Evolutionary conservation across 495 filamentous ascomycete genomes (phyloP).

Genomic region (Bombardia bombarda): DNA sequence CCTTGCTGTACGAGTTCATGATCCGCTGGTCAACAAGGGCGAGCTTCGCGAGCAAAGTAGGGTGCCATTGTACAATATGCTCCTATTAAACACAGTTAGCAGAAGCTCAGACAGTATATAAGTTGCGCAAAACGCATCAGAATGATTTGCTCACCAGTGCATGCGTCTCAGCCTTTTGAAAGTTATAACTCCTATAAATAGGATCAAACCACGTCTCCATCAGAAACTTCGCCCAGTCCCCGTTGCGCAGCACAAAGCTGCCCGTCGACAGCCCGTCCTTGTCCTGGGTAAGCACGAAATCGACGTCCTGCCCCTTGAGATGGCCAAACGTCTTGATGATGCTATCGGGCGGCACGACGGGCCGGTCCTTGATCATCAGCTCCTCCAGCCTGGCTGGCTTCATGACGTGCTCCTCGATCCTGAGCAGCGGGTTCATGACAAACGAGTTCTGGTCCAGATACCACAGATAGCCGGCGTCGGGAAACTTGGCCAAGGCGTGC

Average conservation of each 20-base stretch:
- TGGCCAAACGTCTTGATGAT: constrained; percentile 93
- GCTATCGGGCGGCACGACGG: constrained; percentile 89
- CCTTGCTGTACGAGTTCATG: constrained; percentile 64
- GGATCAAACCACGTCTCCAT: constrained; percentile 97
- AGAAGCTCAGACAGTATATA: neutral
- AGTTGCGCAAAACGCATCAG: neutral
- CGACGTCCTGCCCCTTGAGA: constrained; percentile 65
- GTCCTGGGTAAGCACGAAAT: constrained; percentile 82
- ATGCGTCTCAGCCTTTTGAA: constrained; percentile 89
- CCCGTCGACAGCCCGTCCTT: constrained; percentile 64
- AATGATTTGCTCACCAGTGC: constrained; percentile 82
- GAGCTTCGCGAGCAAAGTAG: constrained; percentile 86
- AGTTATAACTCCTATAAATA: constrained; percentile 85
- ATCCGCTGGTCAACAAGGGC: constrained; percentile 75
- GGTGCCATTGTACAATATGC: constrained; percentile 95
- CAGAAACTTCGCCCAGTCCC: constrained; percentile 88
- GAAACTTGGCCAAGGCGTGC: constrained; percentile 75
- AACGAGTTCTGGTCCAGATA: constrained; percentile 73
- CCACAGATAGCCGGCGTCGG: constrained; percentile 73
- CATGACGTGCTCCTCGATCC: constrained; percentile 66
- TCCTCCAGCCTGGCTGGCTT: constrained; percentile 55
- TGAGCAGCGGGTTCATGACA: constrained; percentile 73
- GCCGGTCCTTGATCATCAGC: constrained; percentile 75
- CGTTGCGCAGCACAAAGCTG: constrained; percentile 73
- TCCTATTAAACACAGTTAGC: constrained; percentile 42